Evolutionary conservation across 2,329 filamentous ascomycete species (phyloP).

Genomic region (Nigrograna mackinnonii): DNA sequence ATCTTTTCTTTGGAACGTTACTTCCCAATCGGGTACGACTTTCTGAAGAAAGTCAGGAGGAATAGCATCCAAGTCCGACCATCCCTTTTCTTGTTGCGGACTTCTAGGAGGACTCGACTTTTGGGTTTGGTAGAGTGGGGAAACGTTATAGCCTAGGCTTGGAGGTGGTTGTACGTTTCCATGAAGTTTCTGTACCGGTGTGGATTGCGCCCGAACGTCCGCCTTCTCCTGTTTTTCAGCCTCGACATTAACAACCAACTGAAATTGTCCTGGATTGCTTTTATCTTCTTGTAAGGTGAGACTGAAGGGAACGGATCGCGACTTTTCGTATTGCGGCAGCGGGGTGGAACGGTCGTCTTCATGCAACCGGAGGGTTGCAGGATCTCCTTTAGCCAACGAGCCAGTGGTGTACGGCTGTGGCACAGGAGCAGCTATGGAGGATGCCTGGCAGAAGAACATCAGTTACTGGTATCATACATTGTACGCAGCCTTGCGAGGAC

Average conservation of each 20-base stretch:
- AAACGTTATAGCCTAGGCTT: constrained; percentile 17
- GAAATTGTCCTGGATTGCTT: constrained; percentile 32
- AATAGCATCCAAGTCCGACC: constrained; percentile 31
- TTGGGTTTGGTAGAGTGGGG: constrained; percentile 19
- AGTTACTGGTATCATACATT: constrained; percentile 7
- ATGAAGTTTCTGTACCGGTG: constrained; percentile 14
- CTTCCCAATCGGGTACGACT: constrained; percentile 33
- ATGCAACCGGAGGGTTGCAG: constrained; percentile 11
- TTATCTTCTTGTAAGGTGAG: constrained; percentile 34
- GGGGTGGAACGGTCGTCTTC: constrained; percentile 26
- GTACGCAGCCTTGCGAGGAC: constrained; percentile 10
- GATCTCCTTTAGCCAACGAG: constrained; percentile 12
- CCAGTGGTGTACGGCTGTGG: constrained; percentile 14
- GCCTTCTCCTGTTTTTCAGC: constrained; percentile 13
- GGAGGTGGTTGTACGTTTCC: constrained; percentile 15
- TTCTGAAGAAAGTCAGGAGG: constrained; percentile 31
- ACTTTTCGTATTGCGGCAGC: constrained; percentile 30
- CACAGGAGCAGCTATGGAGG: constrained; percentile 23
- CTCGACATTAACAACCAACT: constrained; percentile 32
- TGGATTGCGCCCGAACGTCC: constrained; percentile 8
- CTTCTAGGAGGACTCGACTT: constrained; percentile 27
- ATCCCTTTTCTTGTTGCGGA: constrained; percentile 28
- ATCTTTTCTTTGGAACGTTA: constrained; percentile 27
- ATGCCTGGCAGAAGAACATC: constrained; percentile 16
- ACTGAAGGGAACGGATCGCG: constrained; percentile 27